Conservation (phyloP, 1,139 yeast species). For the Debaryomyces coudertii region DNA sequence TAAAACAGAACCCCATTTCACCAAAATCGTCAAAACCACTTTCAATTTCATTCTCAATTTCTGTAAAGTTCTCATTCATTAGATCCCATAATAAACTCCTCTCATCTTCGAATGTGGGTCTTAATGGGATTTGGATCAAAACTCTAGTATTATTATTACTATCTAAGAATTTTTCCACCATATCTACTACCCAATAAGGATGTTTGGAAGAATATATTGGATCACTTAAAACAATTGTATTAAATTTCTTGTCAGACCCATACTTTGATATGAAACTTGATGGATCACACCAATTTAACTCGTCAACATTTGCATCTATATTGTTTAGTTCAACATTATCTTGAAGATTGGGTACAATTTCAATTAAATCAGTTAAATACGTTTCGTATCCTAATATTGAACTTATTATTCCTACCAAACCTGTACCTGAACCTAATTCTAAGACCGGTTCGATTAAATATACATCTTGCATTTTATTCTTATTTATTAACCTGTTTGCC, state of each 20-base stretch:
- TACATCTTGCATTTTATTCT: conserved; percentile 5
- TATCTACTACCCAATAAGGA: conserved; percentile 69
- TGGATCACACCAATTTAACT: conserved; percentile 80
- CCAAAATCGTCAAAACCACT: conserved; percentile 90
- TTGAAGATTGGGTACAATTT: conserved; percentile 68
- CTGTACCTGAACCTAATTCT: conserved; percentile 95
- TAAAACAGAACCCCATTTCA: conserved; percentile 61
- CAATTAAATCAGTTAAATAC: conserved; percentile 75
- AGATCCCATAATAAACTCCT: conserved; percentile 62
- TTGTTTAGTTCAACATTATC: conserved; percentile 60
- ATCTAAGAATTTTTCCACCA: conserved; percentile 53
- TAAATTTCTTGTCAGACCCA: conserved; percentile 34
- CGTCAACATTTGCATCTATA: conserved; percentile 43
- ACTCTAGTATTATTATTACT: conserved; percentile 43
- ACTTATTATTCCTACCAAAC: conserved; percentile 77
- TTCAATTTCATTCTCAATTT: conserved; percentile 39
- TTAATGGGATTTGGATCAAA: conserved; percentile 72
- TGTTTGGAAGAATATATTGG: conserved; percentile 86
- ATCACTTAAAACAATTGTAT: conserved; percentile 75
- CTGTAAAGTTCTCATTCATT: conserved; percentile 34
- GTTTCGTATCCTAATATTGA: conserved; percentile 54
- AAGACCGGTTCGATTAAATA: conserved; percentile 51
- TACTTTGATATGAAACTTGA: conserved; percentile 31
- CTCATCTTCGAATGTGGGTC: conserved; percentile 68
- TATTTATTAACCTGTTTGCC: conserved; percentile 52